These are phyloP conservation scores for Lophiotrema nucula DNA, from an alignment of 495 filamentous ascomycete species.

Conservation along the genomic window DNA sequence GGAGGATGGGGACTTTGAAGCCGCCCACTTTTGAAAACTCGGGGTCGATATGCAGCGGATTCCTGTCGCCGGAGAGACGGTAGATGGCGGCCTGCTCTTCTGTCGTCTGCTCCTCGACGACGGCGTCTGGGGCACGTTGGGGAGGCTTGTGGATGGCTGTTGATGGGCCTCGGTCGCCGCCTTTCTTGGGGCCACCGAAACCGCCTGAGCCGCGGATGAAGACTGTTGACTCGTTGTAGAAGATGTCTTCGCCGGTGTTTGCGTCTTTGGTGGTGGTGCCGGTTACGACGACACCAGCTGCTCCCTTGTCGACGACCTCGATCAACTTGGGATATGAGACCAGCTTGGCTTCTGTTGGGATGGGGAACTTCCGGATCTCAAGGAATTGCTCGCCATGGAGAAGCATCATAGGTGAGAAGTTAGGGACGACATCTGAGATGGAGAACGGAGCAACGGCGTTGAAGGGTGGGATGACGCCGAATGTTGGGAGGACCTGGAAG, in stretches of 20 bases:
- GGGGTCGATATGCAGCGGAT: constrained; percentile 93
- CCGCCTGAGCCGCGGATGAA: constrained; percentile 93
- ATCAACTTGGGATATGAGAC: constrained; percentile 82
- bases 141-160: constrained; percentile 79
- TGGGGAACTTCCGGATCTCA: constrained; percentile 89
- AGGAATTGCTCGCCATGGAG: constrained; percentile 99
- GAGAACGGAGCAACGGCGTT: constrained; percentile 77
- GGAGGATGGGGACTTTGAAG: constrained; percentile 92
- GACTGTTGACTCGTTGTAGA: constrained; percentile 92
- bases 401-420: constrained; percentile 98
- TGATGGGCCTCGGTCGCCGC: constrained; percentile 71
- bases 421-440: constrained; percentile 80
- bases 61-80: constrained; percentile 87
- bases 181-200: constrained; percentile 84
- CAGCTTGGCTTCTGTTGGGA: constrained; percentile 81
- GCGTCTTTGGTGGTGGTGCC: constrained; percentile 80
- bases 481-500: constrained; percentile 92
- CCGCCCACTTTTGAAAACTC: constrained; percentile 92
- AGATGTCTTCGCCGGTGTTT: constrained; percentile 77
- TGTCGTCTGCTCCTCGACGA: constrained; percentile 85
- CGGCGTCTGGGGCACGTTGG: constrained; percentile 69
- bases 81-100: constrained; percentile 96
- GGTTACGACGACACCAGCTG: constrained; percentile 78
- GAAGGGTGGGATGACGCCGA: constrained; percentile 91
- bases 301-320: constrained; percentile 94